These are phyloP conservation scores for Fraxinus baroniana DNA, from an alignment of 305 asterid genomes.

Conservation along the genomic window DNA sequence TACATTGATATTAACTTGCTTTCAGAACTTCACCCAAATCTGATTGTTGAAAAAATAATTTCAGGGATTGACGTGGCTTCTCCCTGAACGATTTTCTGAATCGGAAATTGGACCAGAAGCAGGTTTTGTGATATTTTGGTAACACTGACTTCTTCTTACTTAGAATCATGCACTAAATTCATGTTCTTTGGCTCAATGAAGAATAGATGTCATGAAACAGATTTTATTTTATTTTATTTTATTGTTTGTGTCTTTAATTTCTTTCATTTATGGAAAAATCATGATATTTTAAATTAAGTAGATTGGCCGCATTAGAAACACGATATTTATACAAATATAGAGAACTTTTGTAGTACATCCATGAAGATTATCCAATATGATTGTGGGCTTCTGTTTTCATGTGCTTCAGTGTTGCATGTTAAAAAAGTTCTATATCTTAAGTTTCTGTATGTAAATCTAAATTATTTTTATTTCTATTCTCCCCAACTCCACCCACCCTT, in stretches of 20 bases:
- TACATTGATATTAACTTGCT: slow-evolving; percentile 1
- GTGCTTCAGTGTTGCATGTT: not conserved
- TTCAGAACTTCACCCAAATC: not conserved
- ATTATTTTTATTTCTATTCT: not conserved
- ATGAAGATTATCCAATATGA: not conserved
- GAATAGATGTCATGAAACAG: not conserved
- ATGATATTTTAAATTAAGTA: not conserved
- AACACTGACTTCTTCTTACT: slow-evolving; percentile 71
- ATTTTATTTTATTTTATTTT: not conserved
- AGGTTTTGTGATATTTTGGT: slow-evolving; percentile 96
- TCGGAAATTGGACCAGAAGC: slow-evolving; percentile 99
- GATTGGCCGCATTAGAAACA: not conserved
- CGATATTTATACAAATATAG: not conserved
- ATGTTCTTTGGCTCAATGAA: not conserved
- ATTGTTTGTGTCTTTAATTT: not conserved
- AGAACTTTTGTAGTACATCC: not conserved
- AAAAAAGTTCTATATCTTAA: not conserved
- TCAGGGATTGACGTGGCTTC: slow-evolving; percentile 98
- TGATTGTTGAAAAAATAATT: slow-evolving; percentile 28
- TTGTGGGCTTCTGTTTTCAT: not conserved
- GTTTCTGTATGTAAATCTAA: not conserved
- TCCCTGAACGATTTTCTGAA: slow-evolving; percentile 91
- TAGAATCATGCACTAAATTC: not conserved
- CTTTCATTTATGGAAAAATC: not conserved
- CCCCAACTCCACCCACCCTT: not conserved